A percentile compares a stretch with the other conserved stretches of the same genome.
Conservation (phyloP, 139 green algal genomes). For the Zygnema cylindricum region DNA sequence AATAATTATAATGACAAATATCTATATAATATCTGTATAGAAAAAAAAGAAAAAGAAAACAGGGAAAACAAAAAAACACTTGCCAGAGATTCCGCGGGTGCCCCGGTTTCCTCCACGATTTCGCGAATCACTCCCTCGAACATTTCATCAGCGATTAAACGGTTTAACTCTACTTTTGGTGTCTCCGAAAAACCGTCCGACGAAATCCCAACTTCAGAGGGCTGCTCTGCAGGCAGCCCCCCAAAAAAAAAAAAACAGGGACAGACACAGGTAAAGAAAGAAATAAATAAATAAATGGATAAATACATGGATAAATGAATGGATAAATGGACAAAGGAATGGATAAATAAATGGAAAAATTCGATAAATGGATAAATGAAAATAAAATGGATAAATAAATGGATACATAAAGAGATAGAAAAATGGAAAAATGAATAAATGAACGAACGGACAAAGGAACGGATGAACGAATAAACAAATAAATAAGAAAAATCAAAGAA, state of each 20-base stretch:
- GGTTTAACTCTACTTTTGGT: background rate
- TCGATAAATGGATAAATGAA: no score
- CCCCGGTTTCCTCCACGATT: conserved; percentile 53
- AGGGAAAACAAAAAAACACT: background rate
- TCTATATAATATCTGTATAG: background rate
- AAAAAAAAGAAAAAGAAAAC: background rate
- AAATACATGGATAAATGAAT: no score
- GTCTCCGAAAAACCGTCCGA: background rate
- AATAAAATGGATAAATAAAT: no score
- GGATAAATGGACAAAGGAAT: no score
- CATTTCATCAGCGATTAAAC: conserved; percentile 43
- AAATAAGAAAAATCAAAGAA: background rate
- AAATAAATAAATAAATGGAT: no score
- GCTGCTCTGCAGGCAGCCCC: background rate
- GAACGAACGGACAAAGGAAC: no score
- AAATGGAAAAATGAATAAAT: no score
- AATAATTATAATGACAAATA: background rate
- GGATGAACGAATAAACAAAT: no score
- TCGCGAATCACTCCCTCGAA: conserved; percentile 45
- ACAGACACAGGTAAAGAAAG: background rate
- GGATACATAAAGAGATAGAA: no score
- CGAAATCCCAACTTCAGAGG: conserved; percentile 29
- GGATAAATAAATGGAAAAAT: no score
- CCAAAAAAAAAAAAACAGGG: background rate
- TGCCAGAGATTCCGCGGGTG: conserved; percentile 34